Percentiles rank a stretch among this genome's conserved stretches.
These are phyloP conservation scores for Rhododendron mucronatum DNA, from an alignment of 148 eudicot species.

Conservation along the genomic window DNA sequence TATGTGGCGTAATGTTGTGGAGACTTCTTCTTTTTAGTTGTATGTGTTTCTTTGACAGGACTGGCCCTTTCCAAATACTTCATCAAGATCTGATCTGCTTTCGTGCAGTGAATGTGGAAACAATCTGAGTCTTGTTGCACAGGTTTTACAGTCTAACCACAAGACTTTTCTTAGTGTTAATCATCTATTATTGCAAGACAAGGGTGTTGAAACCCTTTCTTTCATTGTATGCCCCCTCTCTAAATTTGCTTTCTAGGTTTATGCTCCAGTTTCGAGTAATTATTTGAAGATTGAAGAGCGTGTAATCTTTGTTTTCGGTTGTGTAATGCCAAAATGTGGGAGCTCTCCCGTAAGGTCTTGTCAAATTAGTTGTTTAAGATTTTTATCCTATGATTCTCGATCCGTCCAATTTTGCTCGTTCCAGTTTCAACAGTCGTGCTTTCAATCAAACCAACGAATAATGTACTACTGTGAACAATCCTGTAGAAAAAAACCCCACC, in stretches of 20 bases:
- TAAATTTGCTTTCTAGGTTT: slow-evolving; percentile 39
- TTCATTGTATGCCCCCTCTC: background rate
- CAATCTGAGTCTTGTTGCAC: slow-evolving; percentile 56
- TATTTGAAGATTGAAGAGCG: slow-evolving; percentile 59
- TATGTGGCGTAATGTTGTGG: background rate
- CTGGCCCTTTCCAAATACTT: slow-evolving; percentile 52
- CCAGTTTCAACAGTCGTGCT: background rate
- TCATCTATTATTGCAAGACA: background rate
- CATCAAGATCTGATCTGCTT: slow-evolving; percentile 34
- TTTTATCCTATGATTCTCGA: background rate
- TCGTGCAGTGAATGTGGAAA: slow-evolving; percentile 51
- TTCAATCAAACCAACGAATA: background rate
- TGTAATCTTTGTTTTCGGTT: slow-evolving; percentile 62
- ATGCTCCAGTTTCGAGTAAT: slow-evolving; percentile 67
- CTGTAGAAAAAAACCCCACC: background rate
- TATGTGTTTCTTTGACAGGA: slow-evolving; percentile 44
- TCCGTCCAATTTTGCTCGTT: background rate
- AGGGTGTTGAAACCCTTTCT: background rate
- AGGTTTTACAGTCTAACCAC: slow-evolving; percentile 41
- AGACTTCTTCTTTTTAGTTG: background rate
- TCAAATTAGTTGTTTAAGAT: background rate
- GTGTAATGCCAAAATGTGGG: slow-evolving; percentile 49
- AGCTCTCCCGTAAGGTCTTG: slow-evolving; percentile 36
- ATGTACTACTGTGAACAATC: background rate
- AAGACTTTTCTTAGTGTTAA: background rate